A percentile compares a stretch with the other conserved stretches of the same genome.
Evolutionary conservation across 1,139 yeast species (phyloP).

Genomic region (Pneumocystis carinii): DNA sequence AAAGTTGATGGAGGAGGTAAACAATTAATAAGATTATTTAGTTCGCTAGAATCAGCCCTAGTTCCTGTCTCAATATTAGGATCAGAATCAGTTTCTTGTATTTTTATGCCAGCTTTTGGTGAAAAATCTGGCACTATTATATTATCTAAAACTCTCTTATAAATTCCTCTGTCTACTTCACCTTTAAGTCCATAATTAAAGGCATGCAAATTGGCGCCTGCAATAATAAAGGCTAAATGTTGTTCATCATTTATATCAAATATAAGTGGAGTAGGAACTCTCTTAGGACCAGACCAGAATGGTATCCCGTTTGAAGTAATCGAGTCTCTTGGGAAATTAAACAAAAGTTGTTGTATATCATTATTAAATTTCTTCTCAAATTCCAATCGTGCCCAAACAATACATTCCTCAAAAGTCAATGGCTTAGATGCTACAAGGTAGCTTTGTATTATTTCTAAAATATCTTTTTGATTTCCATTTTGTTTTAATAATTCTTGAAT

Average conservation of each 20-base stretch:
- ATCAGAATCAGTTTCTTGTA: constrained; percentile 79
- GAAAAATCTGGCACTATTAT: constrained; percentile 49
- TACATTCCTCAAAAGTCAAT: constrained; percentile 79
- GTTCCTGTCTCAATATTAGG: constrained; percentile 62
- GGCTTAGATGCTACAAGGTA: constrained; percentile 68
- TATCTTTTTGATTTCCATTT: constrained; percentile 78
- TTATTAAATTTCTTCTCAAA: constrained; percentile 73
- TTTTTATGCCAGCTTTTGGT: constrained; percentile 63
- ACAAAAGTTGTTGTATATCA: constrained; percentile 77
- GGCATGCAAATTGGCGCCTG: constrained; percentile 85
- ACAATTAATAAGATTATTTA: constrained; percentile 47
- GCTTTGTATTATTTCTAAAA: constrained; percentile 59
- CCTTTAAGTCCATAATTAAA: constrained; percentile 67
- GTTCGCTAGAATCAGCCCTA: constrained; percentile 35
- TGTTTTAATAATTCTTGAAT: constrained; percentile 84
- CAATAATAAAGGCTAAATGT: constrained; percentile 70
- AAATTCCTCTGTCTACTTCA: constrained; percentile 29
- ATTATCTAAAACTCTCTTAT: constrained; percentile 35
- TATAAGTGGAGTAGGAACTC: constrained; percentile 75
- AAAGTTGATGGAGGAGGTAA: constrained; percentile 80
- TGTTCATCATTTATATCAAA: constrained; percentile 64
- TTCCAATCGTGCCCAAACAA: constrained; percentile 84
- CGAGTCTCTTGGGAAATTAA: constrained; percentile 89
- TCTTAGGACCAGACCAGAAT: constrained; percentile 96
- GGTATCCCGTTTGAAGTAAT: constrained; percentile 81